Evolutionary conservation across 2,329 filamentous ascomycete genomes (phyloP).

Genomic region (Cercospora sp.): DNA sequence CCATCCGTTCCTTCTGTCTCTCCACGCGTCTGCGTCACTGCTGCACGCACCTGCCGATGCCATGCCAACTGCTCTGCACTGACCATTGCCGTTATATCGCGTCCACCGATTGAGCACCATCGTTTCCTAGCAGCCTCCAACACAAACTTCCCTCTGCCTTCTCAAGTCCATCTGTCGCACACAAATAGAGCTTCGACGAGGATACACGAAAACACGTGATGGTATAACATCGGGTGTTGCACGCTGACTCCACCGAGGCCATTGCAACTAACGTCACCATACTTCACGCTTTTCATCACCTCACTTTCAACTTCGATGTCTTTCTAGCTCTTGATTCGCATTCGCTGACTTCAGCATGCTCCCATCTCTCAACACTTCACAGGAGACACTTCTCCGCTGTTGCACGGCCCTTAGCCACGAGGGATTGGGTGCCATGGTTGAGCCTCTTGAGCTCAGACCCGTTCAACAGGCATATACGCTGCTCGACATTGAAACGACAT

Average conservation of each 20-base stretch:
- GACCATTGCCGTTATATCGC: not conserved
- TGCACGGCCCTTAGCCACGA: not conserved
- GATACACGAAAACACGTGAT: not conserved
- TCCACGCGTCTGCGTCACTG: conserved; percentile 1
- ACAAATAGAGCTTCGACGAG: not conserved
- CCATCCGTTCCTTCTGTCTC: not conserved
- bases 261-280: not conserved
- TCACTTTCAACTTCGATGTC: not conserved
- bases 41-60: not conserved
- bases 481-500: not conserved
- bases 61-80: not conserved
- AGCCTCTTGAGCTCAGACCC: not conserved
- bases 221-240: not conserved
- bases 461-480: not conserved
- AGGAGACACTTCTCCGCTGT: not conserved
- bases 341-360: not conserved
- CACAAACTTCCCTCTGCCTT: not conserved
- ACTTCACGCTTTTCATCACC: not conserved
- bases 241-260: not conserved
- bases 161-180: not conserved
- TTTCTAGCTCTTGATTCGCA: not conserved
- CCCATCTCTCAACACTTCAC: not conserved
- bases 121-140: not conserved
- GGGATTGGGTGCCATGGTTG: not conserved
- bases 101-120: not conserved